These are phyloP conservation scores for Penicillium thymicola DNA, from an alignment of 2,329 filamentous ascomycete species.

Conservation along the genomic window DNA sequence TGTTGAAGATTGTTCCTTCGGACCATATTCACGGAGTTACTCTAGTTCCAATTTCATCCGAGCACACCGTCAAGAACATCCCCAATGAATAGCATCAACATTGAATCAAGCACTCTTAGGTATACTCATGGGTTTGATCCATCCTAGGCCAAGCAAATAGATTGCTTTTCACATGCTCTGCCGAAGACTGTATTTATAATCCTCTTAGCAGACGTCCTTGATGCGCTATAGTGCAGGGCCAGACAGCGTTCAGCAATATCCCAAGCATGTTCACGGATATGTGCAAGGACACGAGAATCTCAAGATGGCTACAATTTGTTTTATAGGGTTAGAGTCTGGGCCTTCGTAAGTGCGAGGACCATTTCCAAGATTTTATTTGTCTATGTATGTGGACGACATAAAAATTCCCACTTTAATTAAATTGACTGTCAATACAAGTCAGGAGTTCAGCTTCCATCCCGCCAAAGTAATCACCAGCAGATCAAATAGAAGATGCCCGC, in stretches of 20 bases:
- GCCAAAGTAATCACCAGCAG: conserved; percentile 12
- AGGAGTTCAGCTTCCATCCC: not conserved
- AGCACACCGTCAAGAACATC: not conserved
- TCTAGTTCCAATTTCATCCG: not conserved
- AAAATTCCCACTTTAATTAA: not conserved
- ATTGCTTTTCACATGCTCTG: not conserved
- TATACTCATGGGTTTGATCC: not conserved
- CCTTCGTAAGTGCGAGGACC: not conserved
- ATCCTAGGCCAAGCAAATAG: not conserved
- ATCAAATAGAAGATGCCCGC: conserved; percentile 11
- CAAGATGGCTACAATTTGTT: not conserved
- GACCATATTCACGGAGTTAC: not conserved
- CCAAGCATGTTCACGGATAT: not conserved
- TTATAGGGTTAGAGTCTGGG: not conserved
- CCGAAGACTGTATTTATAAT: not conserved
- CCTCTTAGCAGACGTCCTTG: not conserved
- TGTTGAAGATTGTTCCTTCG: no score
- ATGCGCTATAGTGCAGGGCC: not conserved
- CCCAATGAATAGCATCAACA: not conserved
- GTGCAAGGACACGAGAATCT: not conserved
- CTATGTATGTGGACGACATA: not conserved
- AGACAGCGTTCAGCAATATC: not conserved
- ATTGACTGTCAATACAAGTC: not conserved
- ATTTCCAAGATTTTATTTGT: not conserved
- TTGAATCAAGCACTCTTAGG: no score